Percentiles rank a stretch among this genome's conserved stretches.
Evolutionary conservation across 2,329 filamentous ascomycete species (phyloP).

Genomic region (Coccinonectria pachysandricola): DNA sequence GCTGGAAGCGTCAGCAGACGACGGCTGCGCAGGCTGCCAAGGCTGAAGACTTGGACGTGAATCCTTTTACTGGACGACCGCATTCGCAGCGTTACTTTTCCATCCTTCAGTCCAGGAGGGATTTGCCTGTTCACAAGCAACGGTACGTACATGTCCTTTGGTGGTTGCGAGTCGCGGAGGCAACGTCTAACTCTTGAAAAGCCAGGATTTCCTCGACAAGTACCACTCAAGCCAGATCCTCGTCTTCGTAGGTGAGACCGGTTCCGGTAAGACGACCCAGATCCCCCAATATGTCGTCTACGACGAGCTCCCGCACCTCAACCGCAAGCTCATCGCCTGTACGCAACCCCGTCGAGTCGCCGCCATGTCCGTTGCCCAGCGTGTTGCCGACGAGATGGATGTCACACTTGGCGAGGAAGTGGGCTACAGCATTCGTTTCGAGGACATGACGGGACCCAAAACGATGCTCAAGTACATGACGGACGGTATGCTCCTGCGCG

Average conservation of each 20-base stretch:
- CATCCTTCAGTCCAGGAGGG: constrained; percentile 74
- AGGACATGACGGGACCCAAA: constrained; percentile 80
- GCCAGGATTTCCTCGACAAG: constrained; percentile 84
- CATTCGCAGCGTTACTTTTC: constrained; percentile 81
- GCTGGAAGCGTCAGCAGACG: constrained; percentile 68
- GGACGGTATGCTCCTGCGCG: constrained; percentile 93
- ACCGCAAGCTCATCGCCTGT: constrained; percentile 86
- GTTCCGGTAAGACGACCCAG: constrained; percentile 98
- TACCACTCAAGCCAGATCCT: constrained; percentile 94
- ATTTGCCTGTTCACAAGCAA: constrained; percentile 86
- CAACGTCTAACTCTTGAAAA: constrained; percentile 25
- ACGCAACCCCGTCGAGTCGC: constrained; percentile 96
- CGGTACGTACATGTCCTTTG: no score
- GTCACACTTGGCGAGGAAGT: constrained; percentile 88
- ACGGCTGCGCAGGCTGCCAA: constrained; percentile 63
- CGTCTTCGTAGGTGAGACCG: constrained; percentile 97
- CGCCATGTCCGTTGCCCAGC: constrained; percentile 96
- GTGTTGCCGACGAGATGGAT: constrained; percentile 95
- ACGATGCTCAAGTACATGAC: constrained; percentile 99
- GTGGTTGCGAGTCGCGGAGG: no score
- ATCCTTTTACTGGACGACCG: constrained; percentile 71
- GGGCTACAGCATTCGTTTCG: constrained; percentile 97
- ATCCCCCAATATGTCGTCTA: constrained; percentile 97
- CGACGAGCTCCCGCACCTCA: constrained; percentile 83
- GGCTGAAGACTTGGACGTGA: constrained; percentile 71